These are phyloP conservation scores for Gymnopilus dilepis DNA, from an alignment of 768 basidiomycete genomes.

Conservation along the genomic window DNA sequence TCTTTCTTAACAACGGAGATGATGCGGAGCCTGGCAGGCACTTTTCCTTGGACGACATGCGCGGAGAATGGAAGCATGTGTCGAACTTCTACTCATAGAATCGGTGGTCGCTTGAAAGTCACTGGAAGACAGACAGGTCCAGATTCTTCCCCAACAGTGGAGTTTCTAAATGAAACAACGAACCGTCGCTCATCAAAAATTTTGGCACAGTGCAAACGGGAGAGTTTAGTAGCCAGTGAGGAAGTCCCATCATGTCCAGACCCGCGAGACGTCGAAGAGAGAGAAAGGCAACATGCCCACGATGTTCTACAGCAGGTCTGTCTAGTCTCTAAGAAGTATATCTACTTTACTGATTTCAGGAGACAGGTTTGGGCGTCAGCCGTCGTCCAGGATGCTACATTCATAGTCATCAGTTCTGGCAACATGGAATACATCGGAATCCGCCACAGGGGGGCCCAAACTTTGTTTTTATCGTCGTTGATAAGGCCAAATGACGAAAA, in stretches of 20 bases:
- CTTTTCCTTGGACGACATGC: slow-evolving; percentile 2
- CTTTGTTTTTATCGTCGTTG: slow-evolving; percentile 8
- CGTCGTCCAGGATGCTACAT: slow-evolving; percentile 12
- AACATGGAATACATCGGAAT: slow-evolving; percentile 11
- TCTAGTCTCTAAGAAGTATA: no score
- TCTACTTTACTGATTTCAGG: not conserved
- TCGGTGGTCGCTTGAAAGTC: not conserved
- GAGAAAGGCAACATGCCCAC: not conserved
- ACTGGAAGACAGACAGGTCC: not conserved
- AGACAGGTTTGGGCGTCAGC: slow-evolving; percentile 17
- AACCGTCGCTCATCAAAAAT: no score
- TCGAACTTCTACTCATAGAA: not conserved
- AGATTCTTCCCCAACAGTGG: not conserved
- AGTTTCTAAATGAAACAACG: not conserved
- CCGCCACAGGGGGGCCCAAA: slow-evolving; percentile 16
- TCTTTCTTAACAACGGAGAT: not conserved
- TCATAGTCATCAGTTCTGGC: slow-evolving; percentile 14
- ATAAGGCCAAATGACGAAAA: not conserved
- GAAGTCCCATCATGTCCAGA: not conserved
- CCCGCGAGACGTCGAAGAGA: not conserved
- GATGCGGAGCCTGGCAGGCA: not conserved
- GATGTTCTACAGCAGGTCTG: not conserved
- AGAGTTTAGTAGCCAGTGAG: no score
- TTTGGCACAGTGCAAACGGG: no score
- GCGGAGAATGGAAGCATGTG: no score